Conservation (phyloP, 75 land plant genomes). For the Adiantum capillusveneris region DNA sequence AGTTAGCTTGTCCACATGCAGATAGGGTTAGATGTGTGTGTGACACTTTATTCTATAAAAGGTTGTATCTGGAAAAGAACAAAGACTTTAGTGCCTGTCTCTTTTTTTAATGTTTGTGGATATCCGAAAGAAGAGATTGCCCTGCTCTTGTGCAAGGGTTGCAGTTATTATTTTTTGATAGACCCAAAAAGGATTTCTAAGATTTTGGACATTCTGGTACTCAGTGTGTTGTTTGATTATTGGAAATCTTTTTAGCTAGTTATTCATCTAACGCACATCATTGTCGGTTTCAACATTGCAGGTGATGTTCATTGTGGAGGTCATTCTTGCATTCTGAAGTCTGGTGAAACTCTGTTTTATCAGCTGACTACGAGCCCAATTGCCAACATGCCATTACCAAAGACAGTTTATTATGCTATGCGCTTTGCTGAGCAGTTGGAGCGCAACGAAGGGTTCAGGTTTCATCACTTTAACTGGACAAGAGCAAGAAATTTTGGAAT, state of each 20-base stretch:
- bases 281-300: conserved; percentile 6
- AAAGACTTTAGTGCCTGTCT: too few relatives aligned
- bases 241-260: too few relatives aligned
- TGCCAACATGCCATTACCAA: conserved; percentile 41
- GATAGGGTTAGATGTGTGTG: too few relatives aligned
- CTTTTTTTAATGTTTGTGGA: too few relatives aligned
- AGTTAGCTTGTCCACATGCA: too few relatives aligned
- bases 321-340: conserved; percentile 26
- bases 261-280: too few relatives aligned
- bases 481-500: conserved; percentile 36
- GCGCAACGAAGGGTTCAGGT: conserved; percentile 7
- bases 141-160: too few relatives aligned
- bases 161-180: too few relatives aligned
- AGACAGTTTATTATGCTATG: conserved; percentile 37
- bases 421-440: conserved; percentile 36
- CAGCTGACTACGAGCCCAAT: conserved; percentile 46
- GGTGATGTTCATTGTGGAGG: conserved; percentile 55
- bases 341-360: conserved; percentile 19
- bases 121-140: too few relatives aligned
- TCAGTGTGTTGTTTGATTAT: background rate
- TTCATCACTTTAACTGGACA: conserved; percentile 35
- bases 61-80: too few relatives aligned
- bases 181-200: background rate
- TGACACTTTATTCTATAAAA: too few relatives aligned
- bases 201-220: background rate